Evolutionary conservation across 139 green algal species (phyloP), one percentile per base, ranked within the genome.

Genomic region (Astrephomene gubernaculifera): DNA sequence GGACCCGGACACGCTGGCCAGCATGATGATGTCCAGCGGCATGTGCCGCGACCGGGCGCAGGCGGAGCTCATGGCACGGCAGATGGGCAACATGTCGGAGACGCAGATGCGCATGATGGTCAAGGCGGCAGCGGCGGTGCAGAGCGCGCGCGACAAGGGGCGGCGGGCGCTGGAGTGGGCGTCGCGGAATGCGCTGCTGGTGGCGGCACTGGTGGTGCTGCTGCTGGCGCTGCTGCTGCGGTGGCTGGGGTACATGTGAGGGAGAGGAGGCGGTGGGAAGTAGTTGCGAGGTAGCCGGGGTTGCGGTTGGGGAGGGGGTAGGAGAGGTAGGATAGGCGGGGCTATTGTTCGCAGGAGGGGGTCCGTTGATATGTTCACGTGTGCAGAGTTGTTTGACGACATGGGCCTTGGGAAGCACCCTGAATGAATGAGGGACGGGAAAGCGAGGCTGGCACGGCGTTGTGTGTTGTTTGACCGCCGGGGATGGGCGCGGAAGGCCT

Each of bases 221-320:
- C 14, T 89, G 19, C 29, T 93, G 22, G 89, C 81, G 24, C 14
- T 93, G 25, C 82, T 93, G 87, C 53, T 93, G 69, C 65, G 85
- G 43, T 87, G 83, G 83, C 54, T 85, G 21, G 89, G 89, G 6
- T 68, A 57, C 25, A 87, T 87, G 86, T 89, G 78, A 84, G 52
- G 27, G 4, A n/a, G 39, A 41, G 29, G 61, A 31, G 57, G 57
- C 21, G 57, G 57, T 24, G n/a, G 57, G 57, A 57, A n/a, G n/a
- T n/a, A n/a, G n/a, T n/a, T n/a, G n/a, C n/a, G n/a, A n/a, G n/a
- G n/a, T n/a, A n/a, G n/a, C n/a, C n/a, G n/a, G n/a, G n/a, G n/a
- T n/a, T n/a, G n/a, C n/a, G n/a, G n/a, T n/a, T n/a, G n/a, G n/a
- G n/a, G n/a, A n/a, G n/a, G n/a, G n/a, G n/a, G n/a, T n/a, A n/a